Base-by-base conservation (phyloP, 768 basidiomycete species). In the Lentinula lateritia region DNA sequence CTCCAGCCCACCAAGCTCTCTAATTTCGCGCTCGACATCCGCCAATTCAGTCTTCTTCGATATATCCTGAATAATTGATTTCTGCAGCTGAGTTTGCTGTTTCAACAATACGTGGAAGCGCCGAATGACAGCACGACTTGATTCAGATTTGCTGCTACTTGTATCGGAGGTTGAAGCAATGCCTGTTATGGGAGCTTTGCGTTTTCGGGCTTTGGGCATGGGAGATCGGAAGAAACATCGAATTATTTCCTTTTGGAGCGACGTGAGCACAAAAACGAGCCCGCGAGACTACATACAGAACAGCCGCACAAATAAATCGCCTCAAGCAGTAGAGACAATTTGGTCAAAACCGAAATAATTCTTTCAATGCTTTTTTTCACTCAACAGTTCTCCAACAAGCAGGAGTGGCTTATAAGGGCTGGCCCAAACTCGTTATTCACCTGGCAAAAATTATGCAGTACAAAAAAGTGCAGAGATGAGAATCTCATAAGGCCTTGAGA, bases 61-160 rank as follows among this genome's bases (percentile, higher is more conserved):
- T 13, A 65, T 61, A 66, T 66, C 65, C 61, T 58, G 58, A 38
- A 58, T 50, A 18, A 45, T 59, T 58, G 56, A 61, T 61, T 58
- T 70, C 65, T 82, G 75, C 3, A 93, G 75, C 59, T 83, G 82
- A 5, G 80, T 72, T 69, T 84, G 84, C 54, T 76, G 80, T 74
- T 93, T 95, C 68, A 93, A 76, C 20, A 95, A 78, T 39, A 87
- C 80, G 67, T 97, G 94, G 68, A 89, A 97, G 61, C 76, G 79
- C 43, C 92, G 86, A 66, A 97, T 96, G 64, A 88, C 74, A 7
- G 82, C 80, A 62, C 92, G 83, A 50, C 86, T 91, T 23, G 85
- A 80, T 63, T 82, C 60, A 48, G 58, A 60, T 13, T 60, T 60
- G 59, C 59, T 60, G 20, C 35, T 50, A 52, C 7, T 52, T 12